Percentiles rank a stretch among this genome's conserved stretches.
Evolutionary conservation across 768 basidiomycete genomes (phyloP).

Genomic region (Mycena polygramma): DNA sequence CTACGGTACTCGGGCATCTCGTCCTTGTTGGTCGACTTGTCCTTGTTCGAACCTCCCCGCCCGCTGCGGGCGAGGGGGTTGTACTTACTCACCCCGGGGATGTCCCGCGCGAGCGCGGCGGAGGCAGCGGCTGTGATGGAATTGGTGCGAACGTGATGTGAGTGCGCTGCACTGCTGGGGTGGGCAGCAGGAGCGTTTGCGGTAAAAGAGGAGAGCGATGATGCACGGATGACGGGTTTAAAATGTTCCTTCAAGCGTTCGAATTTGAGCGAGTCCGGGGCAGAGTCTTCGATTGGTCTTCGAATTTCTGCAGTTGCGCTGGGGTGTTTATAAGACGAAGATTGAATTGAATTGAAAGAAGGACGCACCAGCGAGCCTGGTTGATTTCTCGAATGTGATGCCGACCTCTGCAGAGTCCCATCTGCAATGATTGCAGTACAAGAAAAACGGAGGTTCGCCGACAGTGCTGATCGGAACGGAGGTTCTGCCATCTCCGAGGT

Average conservation of each 20-base stretch:
- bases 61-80: conserved; percentile 69
- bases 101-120: conserved; percentile 89
- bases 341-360: no score
- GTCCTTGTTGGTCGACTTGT: conserved; percentile 77
- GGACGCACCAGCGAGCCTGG: no score
- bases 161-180: conserved; percentile 63
- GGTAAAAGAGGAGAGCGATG: conserved; percentile 78
- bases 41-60: conserved; percentile 65
- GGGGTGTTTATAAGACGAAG: no score
- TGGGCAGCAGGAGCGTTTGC: conserved; percentile 56
- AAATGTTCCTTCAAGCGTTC: conserved; percentile 97
- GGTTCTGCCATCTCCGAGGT: conserved; percentile 68
- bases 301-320: conserved; percentile 93
- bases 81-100: conserved; percentile 85
- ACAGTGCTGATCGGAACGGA: conserved; percentile 69
- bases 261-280: conserved; percentile 88
- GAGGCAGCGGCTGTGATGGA: conserved; percentile 92
- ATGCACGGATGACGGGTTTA: conserved; percentile 91
- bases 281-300: no score
- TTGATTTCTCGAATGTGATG: no score
- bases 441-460: conserved; percentile 90
- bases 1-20: conserved; percentile 85
- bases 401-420: no score
- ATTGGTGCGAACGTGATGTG: no score
- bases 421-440: no score